Base-by-base conservation (phyloP, 2,329 filamentous ascomycete genomes). In the Arachnopeziza araneosa region DNA sequence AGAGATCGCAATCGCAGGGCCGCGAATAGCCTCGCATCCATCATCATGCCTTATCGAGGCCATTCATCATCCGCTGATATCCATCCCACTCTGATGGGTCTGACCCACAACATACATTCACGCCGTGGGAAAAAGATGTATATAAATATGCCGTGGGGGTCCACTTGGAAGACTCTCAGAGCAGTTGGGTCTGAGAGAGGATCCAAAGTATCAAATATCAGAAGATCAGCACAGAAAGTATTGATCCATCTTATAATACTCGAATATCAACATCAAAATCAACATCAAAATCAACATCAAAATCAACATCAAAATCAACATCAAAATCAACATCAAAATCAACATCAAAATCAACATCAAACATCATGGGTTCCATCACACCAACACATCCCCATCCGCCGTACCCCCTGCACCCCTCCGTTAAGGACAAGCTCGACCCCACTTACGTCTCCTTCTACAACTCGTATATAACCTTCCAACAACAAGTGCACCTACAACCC, bases 401-500 rank as follows among this genome's bases (percentile, higher is more conserved):
- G 4, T 70, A 70, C 48, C 66, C 65, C 3, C 65, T 71, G 17
- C 69, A 70, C 50, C 19, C 51, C 1, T 66, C 64, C n/a, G 57
- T 71, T 7, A 54, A 55, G 19, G 59, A 63, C 9, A 66, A 67
- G 36, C 57, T 70, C 7, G 64, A 70, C 36, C 65, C 68, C 6
- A 51, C 50, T 7, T 71, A 71, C 57, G 52, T 36, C 17, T 50
- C 57, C 1, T 71, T 69, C 52, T 70, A 70, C 60, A 68, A 70
- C 51, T 57, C 60, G 23, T 57, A 70, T 21, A 60, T 71, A 8
- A 59, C 64, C 50, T 51, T 70, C 30, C 63, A 65, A 21, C 69
- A 69, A 57, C 80, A 81, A 66, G 81, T 83, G 2, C 82, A 85
- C 66, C 73, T 78, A 17, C 81, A 83, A 60, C 79, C 82, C 0